Evolutionary conservation across 2,329 filamentous ascomycete genomes (phyloP), one percentile per base, ranked within the genome.

Genomic region (Xylaria sp.): DNA sequence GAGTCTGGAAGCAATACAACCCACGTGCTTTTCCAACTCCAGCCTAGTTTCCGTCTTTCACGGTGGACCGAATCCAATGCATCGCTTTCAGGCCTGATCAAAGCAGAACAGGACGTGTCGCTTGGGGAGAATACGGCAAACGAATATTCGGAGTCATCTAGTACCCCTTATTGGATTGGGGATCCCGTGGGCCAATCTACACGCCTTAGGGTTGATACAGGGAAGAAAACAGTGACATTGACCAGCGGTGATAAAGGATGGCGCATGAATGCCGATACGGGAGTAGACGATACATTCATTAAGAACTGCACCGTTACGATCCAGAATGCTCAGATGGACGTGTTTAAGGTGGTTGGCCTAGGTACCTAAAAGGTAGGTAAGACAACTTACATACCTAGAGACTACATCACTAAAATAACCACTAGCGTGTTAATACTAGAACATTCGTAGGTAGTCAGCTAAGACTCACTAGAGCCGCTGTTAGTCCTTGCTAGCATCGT

Each of bases 11-110:
- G n/a, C n/a, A n/a, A n/a, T n/a, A n/a, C n/a, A n/a, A n/a, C 61
- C 1, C 61, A 64, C n/a, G 25, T 58, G 2, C 47, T 64, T 38
- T 64, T 64, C 31, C 61, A 64, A 25, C 55, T 64, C 39, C 61
- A 42, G 5, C 62, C 62, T 1, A 47, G 0, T 4, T 49, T 64
- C 47, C 47, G 55, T 22, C 15, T 49, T 6, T 29, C 60, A 39
- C 55, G 13, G 5, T 64, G 47, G 55, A 7, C 13, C 5, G 55
- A 59, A 31, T 1, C 9, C n/a, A 13, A 33, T 2, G 7, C 33
- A 15, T 5, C 29, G 3, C 47, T 36, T 25, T 29, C 3, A 2
- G 22, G 54, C 49, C 49, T 60, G 31, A 47, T 64, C n/a, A 58
- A 7, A 4, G 1, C 36, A 7, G 33, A 42, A 31, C 13, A 6